Evolutionary conservation across 2,329 filamentous ascomycete genomes (phyloP).

Genomic region (Aureobasidium pullulans): DNA sequence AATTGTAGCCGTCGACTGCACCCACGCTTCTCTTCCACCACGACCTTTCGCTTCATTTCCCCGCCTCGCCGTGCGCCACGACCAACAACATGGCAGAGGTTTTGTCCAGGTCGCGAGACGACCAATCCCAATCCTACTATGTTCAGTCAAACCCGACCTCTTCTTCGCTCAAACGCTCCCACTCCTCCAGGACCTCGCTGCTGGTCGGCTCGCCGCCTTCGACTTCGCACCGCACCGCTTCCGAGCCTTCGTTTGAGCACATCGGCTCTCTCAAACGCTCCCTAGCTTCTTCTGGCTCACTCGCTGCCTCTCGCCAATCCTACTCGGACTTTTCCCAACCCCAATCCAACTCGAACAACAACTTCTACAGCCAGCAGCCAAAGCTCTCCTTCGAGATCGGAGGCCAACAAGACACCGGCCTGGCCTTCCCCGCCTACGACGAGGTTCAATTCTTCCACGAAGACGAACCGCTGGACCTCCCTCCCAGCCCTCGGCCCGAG

Average conservation of each 20-base stretch:
- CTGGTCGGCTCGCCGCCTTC: constrained; percentile 29
- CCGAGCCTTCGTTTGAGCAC: constrained; percentile 25
- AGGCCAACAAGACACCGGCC: constrained; percentile 41
- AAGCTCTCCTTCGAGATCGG: constrained; percentile 55
- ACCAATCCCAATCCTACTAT: constrained; percentile 35
- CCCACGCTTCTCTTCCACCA: not conserved
- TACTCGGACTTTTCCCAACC: constrained; percentile 22
- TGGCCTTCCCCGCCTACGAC: constrained; percentile 41
- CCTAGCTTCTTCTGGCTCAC: constrained; percentile 24
- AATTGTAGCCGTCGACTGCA: constrained; percentile 4
- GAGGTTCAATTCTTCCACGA: constrained; percentile 20
- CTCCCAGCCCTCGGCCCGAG: constrained; percentile 23
- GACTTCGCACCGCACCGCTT: constrained; percentile 15
- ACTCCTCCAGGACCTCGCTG: constrained; percentile 37
- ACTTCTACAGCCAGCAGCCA: constrained; percentile 56
- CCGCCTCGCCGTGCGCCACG: constrained; percentile 5
- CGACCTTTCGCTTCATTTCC: constrained; percentile 2
- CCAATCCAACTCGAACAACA: constrained; percentile 43
- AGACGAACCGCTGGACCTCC: constrained; percentile 30
- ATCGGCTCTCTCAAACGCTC: constrained; percentile 26
- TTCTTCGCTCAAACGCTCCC: constrained; percentile 34
- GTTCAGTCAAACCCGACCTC: constrained; percentile 18
- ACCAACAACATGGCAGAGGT: constrained; percentile 35
- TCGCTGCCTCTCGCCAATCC: constrained; percentile 23
- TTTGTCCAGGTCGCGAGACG: constrained; percentile 34